phyloP scores from a whole-genome alignment of 2,329 filamentous ascomycete genomes.

The Neocatenulostroma microsporum region DNA sequence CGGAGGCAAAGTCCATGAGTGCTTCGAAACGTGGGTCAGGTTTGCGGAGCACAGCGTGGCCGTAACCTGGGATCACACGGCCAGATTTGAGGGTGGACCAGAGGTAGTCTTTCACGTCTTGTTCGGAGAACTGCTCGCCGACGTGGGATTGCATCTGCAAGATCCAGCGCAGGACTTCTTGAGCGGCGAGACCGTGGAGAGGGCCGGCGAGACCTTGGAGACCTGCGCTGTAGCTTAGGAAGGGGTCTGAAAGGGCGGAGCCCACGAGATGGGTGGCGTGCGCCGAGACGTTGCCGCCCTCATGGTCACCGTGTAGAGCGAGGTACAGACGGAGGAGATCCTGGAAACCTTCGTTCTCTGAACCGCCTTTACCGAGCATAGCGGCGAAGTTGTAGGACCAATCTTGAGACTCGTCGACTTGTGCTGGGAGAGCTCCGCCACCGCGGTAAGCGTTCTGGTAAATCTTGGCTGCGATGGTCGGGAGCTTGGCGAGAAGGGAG shows the following conservation, averaged over 20 bases:
- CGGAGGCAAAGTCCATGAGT: conserved; percentile 86
- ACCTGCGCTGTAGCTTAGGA: conserved; percentile 91
- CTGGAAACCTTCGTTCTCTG: conserved; percentile 88
- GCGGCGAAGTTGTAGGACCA: conserved; percentile 99
- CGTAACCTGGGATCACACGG: conserved; percentile 89
- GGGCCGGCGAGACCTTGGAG: conserved; percentile 94
- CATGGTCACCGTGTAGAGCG: conserved; percentile 94
- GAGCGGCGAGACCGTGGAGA: conserved; percentile 83
- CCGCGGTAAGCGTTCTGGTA: conserved; percentile 82
- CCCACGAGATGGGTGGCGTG: conserved; percentile 93
- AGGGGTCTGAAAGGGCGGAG: conserved; percentile 87
- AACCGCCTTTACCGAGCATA: conserved; percentile 83
- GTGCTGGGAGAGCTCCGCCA: conserved; percentile 64
- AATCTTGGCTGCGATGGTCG: conserved; percentile 93
- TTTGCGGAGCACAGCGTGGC: conserved; percentile 91
- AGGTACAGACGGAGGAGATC: conserved; percentile 90
- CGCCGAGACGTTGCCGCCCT: conserved; percentile 94
- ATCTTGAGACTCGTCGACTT: conserved; percentile 77
- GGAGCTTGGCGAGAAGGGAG: conserved; percentile 87
- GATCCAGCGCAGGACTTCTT: conserved; percentile 96
- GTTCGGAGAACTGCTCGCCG: conserved; percentile 65
- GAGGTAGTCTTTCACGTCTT: conserved; percentile 80
- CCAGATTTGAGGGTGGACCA: conserved; percentile 91
- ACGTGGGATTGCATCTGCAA: conserved; percentile 90
- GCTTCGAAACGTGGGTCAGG: conserved; percentile 95